phyloP scores from a whole-genome alignment of 768 basidiomycete species.

The Mycena crocata region DNA sequence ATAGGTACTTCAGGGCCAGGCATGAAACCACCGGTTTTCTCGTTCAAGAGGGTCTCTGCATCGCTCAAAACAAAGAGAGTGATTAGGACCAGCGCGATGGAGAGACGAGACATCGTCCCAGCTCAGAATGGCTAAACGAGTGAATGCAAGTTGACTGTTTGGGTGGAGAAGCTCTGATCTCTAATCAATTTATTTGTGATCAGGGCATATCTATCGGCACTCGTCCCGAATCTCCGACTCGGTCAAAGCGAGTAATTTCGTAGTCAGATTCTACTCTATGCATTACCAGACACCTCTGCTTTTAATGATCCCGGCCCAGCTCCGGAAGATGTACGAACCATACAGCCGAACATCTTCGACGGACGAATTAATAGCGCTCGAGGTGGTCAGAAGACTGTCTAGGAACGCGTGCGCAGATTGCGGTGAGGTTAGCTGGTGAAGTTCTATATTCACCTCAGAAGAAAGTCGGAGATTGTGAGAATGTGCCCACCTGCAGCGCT shows the following conservation, averaged over 20 bases:
- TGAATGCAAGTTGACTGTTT: not conserved
- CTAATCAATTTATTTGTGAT: not conserved
- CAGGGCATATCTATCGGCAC: too few relatives aligned
- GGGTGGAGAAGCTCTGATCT: too few relatives aligned
- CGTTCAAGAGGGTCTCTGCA: not conserved
- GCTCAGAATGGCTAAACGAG: not conserved
- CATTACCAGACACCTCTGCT: conserved; percentile 68
- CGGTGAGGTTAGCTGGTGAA: conserved; percentile 87
- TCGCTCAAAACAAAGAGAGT: conserved; percentile 7
- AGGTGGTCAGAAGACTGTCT: conserved; percentile 67
- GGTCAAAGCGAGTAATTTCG: conserved; percentile 4
- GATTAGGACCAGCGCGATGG: not conserved
- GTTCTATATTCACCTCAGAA: conserved; percentile 54
- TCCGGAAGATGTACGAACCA: conserved; percentile 69
- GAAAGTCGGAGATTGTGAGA: not conserved
- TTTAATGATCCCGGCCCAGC: conserved; percentile 79
- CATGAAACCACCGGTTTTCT: conserved; percentile 23
- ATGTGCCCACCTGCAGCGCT: conserved; percentile 68
- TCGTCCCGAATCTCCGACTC: not conserved
- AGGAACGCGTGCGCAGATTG: conserved; percentile 74
- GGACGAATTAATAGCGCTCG: conserved; percentile 56
- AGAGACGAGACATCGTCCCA: conserved; percentile 26
- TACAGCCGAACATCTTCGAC: conserved; percentile 67
- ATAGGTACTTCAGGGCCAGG: conserved; percentile 24
- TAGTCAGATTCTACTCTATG: not conserved